Percentiles rank a stretch among this genome's conserved stretches.
Evolutionary conservation across 345 rosid species (phyloP).

Genomic region (Lepidium didymum): DNA sequence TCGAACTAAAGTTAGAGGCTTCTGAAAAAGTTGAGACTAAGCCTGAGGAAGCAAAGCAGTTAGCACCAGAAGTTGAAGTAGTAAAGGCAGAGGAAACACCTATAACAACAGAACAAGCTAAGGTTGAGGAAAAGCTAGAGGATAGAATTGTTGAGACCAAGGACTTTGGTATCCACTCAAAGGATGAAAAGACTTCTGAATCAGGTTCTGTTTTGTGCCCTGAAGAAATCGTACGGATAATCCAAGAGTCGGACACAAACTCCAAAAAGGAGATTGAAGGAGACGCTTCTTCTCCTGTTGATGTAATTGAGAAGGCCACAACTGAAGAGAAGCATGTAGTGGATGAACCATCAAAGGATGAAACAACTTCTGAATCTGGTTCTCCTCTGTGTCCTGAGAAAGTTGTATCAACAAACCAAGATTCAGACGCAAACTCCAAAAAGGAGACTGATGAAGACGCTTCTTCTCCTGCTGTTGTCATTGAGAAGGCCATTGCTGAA

Average conservation of each 20-base stretch:
- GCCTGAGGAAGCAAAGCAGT: slow-evolving; percentile 8
- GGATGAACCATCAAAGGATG: slow-evolving; percentile 18
- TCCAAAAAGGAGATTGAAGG: slow-evolving; percentile 9
- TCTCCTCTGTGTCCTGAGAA: not conserved
- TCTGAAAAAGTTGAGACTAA: slow-evolving; percentile 6
- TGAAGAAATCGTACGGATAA: not conserved
- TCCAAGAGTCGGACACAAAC: not conserved
- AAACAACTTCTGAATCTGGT: not conserved
- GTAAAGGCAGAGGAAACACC: slow-evolving; percentile 11
- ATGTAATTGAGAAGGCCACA: slow-evolving; percentile 12
- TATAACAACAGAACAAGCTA: slow-evolving; percentile 2
- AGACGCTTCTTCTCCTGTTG: not conserved
- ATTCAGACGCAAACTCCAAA: not conserved
- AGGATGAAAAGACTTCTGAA: slow-evolving; percentile 21
- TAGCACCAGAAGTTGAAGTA: slow-evolving; percentile 11
- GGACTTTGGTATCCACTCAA: no score
- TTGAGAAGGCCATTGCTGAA: slow-evolving; percentile 17
- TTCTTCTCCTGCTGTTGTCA: not conserved
- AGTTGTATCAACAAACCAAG: not conserved
- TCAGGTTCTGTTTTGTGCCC: not conserved
- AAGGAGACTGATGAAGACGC: not conserved
- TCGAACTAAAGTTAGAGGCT: slow-evolving; percentile 7
- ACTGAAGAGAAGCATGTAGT: slow-evolving; percentile 12
- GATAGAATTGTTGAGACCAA: not conserved
- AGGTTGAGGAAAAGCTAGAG: slow-evolving; percentile 14